Evolutionary conservation across 2,329 filamentous ascomycete genomes (phyloP), one percentile per base, ranked within the genome.

Genomic region (Stromatinia cepivora): DNA sequence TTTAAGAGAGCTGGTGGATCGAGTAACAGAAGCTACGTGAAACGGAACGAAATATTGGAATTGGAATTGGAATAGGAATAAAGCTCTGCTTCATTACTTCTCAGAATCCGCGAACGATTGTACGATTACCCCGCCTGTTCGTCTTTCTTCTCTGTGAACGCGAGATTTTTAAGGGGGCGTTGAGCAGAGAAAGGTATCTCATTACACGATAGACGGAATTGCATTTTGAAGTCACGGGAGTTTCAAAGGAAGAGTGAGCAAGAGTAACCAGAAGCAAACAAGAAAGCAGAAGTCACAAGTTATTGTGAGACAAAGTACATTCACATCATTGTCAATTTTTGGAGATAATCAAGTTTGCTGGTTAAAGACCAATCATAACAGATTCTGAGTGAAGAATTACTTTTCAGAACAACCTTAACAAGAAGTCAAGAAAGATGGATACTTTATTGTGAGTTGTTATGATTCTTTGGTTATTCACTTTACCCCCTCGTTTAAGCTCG

Each of bases 401-500:
- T 64, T 48, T 56, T 20, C 28, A 64, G 20, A 62, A 39, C 17
- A 3, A 46, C 10, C 13, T 46, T 48, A 28, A 13, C 56, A 50
- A 36, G 11, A 36, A 53, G 22, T 48, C 34, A 22, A 45, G 42
- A 42, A 39, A 48, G 22, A 69, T 69, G 66, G 66, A 69, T 69
- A 69, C 66, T 64, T 48, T 69, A 64, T 63, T 69, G 66, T 69
- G 22, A 69, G 66, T 69, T 17, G 20, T 48, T 20, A 31, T 64
- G 4, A 3, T 15, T 56, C 39, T n/a, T 31, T 39, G 48, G 10
- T 31, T 42, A 9, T 53, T 56, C 50, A 56, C 48, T 54, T 56
- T 56, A 54, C 50, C 52, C 48, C 63, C n/a, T 66, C 25, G 34
- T 54, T 56, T 57, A 54, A 66, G 46, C 9, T 48, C 2, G 1